Evolutionary conservation across 2,329 filamentous ascomycete species (phyloP), one percentile per base, ranked within the genome.

Genomic region (Dactylellina parvicollis): DNA sequence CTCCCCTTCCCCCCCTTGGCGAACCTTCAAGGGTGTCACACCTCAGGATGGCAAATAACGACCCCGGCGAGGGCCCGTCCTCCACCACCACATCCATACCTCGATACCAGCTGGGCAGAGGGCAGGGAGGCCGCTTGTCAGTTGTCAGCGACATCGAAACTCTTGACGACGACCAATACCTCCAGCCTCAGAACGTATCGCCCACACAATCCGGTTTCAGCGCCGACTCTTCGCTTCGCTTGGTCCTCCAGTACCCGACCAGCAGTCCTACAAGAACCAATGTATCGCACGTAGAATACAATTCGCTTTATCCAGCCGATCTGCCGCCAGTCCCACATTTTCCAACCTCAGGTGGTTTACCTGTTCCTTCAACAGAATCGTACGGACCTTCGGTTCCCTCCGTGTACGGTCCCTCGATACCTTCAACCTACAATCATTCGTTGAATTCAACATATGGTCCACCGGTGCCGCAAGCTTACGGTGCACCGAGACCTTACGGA

Each of bases 91-190:
- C n/a, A n/a, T n/a, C 66, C 40, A 64, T 52, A 52, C 49, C 66
- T 34, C 57, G 66, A 62, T 57, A 64, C 36, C 44, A 57, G 16
- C 49, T 71, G 8, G 66, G 50, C 20, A 47, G 50, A 40, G 40
- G 30, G 24, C 47, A 8, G n/a, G 46, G 66, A 50, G 57, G 50
- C 42, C 57, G 66, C 40, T 38, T 62, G 2, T 71, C 66, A 44
- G 50, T 71, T 18, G 52, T 71, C 36, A 71, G 66, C 50, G 66
- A 71, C 42, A 64, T 64, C 34, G 66, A 71, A 52, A 57, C 52
- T 3, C 26, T 71, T 18, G 50, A 60, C 12, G 66, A 57, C 9
- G 66, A 71, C 28, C 24, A 30, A 32, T 64, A 64, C 36, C 60
- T 52, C 18, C 47, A 52, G 20, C 32, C 24, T 28, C 38, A 56